Conservation (phyloP, 2,329 filamentous ascomycete genomes). For the Xylaria sp. region DNA sequence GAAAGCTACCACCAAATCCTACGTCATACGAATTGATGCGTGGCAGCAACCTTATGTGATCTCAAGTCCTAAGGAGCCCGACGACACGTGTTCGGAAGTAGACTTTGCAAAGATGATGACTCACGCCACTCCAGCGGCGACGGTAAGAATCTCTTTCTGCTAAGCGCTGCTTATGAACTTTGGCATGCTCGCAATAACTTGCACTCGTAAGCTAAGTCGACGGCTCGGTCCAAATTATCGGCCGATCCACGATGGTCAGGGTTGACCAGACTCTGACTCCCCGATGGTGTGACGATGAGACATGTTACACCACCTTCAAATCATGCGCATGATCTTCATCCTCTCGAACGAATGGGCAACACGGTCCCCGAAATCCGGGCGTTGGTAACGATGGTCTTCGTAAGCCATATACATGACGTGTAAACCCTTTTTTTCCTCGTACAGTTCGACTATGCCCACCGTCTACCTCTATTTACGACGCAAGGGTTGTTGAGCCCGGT, state of each 20-base stretch:
- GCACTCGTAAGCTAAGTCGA: background rate
- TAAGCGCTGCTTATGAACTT: background rate
- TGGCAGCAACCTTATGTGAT: too few species aligned
- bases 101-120: background rate
- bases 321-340: background rate
- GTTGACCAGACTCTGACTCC: background rate
- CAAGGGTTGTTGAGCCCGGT: slow-evolving; percentile 1
- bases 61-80: background rate
- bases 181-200: background rate
- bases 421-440: background rate
- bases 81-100: background rate
- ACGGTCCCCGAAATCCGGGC: background rate
- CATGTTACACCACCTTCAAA: background rate
- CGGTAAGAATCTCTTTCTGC: background rate
- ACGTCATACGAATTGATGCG: too few species aligned
- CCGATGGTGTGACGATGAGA: background rate
- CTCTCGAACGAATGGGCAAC: background rate
- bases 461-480: background rate
- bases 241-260: background rate
- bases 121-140: background rate
- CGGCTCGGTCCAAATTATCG: background rate
- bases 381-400: slow-evolving; percentile 3
- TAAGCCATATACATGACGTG: background rate
- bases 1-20: too few species aligned
- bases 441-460: background rate